Base-by-base conservation (phyloP, 2,329 filamentous ascomycete genomes). In the Tolypocladium sp. region DNA sequence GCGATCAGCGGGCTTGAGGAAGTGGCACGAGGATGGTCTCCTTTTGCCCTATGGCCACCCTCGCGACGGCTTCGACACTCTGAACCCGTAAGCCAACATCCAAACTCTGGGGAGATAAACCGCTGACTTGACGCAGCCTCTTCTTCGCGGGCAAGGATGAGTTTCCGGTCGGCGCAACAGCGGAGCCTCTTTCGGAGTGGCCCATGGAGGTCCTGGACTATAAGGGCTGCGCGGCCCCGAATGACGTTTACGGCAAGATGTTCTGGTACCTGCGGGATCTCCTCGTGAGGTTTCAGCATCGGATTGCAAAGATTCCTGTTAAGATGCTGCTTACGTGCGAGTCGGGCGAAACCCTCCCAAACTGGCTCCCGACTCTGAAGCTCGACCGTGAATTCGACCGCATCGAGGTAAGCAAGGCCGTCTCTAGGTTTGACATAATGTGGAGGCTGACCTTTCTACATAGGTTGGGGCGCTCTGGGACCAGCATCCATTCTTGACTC, bases 231-330 rank as follows among this genome's bases (percentile, higher is more conserved):
- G 58, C 60, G 22, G 63, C 67, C 1, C 30, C 49, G 13, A 66
- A 67, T 12, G 69, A 70, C 53, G 61, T 66, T 5, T 70, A 70
- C 56, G 68, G 69, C 30, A 69, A 68, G 57, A 63, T 69, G 63
- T 68, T 66, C 15, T 67, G 63, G 58, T 70, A 66, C n/a, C 53
- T 70, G 5, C 63, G 65, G 20, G 51, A 63, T 27, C 17, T 65
- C 40, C 60, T 65, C 17, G 35, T 65, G 7, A 33, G 25, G 3
- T 70, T 70, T n/a, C 67, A 68, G 51, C 15, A 27, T 2, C 30
- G 60, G 9, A 2, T 60, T 4, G 55, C 30, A 37, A 57, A 27
- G 1, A 33, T 62, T 2, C 22, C 42, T 1, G 25, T 63, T 33
- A 20, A 56, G 20, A 33, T 66, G 15, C 44, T 41, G 6, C 44